Evolutionary conservation across 2,329 filamentous ascomycete genomes (phyloP), one percentile per base, ranked within the genome.

Genomic region (Monilinia fructicola): DNA sequence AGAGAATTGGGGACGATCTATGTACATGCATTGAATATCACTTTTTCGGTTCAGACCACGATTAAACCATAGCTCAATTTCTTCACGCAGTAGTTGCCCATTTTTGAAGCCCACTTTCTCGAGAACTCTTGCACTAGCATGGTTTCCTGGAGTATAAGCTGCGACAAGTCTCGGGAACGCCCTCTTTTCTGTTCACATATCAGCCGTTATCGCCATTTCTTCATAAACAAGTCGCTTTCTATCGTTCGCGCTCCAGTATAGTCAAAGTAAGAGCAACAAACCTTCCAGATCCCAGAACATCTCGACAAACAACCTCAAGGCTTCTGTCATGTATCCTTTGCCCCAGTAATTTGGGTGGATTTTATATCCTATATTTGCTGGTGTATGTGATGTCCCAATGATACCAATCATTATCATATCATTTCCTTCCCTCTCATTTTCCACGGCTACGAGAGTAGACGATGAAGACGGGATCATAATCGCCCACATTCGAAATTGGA

Each of bases 51-150:
- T 40, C 16, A 54, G 21, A 23, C 40, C 26, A 38, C 23, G 38
- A 52, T 66, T 4, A 26, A 40, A 44, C 26, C 44, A 56, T 21
- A 55, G n/a, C 26, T 66, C 56, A 53, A 66, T 62, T 7, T 56
- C 50, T 5, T 56, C 66, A 48, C 65, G 64, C 10, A 53, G 53
- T 21, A 67, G 54, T 31, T 69, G 55, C 1, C 62, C 67, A 35
- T 69, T 70, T 21, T 52, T 40, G 48, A 73, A 73, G 2, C 72
- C 70, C 10, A 60, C 54, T 58, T 72, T 72, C 55, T 67, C 38
- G 12, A 73, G 56, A 12, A 73, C 68, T 52, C 67, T 67, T 11
- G 63, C 54, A 59, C 71, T 74, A 18, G 69, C 66, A 10, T 54
- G 16, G 54, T 74, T 73, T 11, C 69, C 69, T 0, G 71, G 67